Percentiles rank a stretch among this genome's conserved stretches.
These are phyloP conservation scores for Globisporangium emineosum DNA, from an alignment of 352 stramenopile genomes.

Conservation along the genomic window DNA sequence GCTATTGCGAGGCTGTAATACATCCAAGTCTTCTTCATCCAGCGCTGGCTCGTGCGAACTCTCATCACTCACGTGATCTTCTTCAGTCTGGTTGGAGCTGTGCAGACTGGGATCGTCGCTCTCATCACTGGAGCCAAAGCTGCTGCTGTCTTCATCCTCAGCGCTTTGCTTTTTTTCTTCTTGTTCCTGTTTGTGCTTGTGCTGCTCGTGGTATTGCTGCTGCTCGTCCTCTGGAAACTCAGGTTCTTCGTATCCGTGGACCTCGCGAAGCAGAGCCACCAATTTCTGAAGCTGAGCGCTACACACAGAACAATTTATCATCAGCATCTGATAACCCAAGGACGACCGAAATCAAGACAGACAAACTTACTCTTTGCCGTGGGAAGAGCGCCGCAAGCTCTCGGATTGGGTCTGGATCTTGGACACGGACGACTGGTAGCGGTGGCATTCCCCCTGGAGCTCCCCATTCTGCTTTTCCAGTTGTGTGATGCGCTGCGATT, in stretches of 20 bases:
- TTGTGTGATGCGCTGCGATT: constrained; percentile 6
- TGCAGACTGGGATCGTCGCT: neutral
- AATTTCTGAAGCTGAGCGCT: constrained; percentile 41
- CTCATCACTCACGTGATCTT: constrained; percentile 16
- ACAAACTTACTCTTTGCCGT: constrained; percentile 17
- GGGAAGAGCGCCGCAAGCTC: constrained; percentile 8
- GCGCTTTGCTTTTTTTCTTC: constrained; percentile 9
- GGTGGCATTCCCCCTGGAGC: constrained; percentile 9
- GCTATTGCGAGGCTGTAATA: neutral
- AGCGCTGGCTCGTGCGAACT: neutral
- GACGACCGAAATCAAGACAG: neutral
- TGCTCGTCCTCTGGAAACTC: constrained; percentile 31
- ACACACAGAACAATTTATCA: constrained; percentile 17
- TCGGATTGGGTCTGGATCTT: constrained; percentile 21
- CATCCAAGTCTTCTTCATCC: neutral
- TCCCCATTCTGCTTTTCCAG: constrained; percentile 9
- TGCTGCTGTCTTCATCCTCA: constrained; percentile 22
- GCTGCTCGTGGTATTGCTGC: constrained; percentile 21
- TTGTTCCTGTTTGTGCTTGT: constrained; percentile 22
- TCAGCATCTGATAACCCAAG: neutral
- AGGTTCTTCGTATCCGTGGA: constrained; percentile 23
- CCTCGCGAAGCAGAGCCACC: constrained; percentile 31
- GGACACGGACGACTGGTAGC: constrained; percentile 7
- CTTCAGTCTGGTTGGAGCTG: constrained; percentile 53
- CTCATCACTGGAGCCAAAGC: constrained; percentile 4